Conservation (phyloP, 352 stramenopile species). For the Phytophthora syringae region DNA sequence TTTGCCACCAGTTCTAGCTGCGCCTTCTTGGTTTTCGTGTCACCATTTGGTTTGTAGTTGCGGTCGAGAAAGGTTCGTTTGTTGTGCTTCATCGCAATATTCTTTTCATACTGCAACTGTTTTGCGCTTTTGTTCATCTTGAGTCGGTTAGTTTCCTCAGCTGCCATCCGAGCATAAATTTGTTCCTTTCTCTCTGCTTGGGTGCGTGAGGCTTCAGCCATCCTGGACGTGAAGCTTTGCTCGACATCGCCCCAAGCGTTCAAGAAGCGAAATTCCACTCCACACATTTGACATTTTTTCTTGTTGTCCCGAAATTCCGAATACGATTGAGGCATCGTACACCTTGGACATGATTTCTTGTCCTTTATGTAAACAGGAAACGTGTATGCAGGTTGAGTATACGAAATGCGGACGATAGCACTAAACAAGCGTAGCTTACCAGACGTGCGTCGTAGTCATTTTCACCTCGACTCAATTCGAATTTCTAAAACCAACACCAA, state of each 20-base stretch:
- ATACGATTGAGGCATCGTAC: conserved; percentile 72
- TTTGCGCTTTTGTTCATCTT: conserved; percentile 55
- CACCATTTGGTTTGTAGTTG: conserved; percentile 57
- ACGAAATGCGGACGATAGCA: too few species aligned
- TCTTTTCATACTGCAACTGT: conserved; percentile 77
- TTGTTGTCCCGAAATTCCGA: conserved; percentile 89
- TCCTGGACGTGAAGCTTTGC: conserved; percentile 63
- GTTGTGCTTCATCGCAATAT: conserved; percentile 56
- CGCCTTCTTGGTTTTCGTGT: conserved; percentile 66
- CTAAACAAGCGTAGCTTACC: too few species aligned
- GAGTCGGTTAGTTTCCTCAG: conserved; percentile 40
- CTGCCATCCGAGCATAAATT: conserved; percentile 52
- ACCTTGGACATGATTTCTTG: conserved; percentile 84
- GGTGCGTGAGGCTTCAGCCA: conserved; percentile 48
- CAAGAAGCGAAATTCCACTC: conserved; percentile 71
- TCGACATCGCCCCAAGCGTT: conserved; percentile 83
- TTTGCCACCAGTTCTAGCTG: conserved; percentile 56
- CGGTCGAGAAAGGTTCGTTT: conserved; percentile 68
- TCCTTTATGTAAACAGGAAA: conserved; percentile 46
- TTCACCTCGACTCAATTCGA: conserved; percentile 74
- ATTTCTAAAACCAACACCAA: conserved; percentile 48
- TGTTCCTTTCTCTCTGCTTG: conserved; percentile 59
- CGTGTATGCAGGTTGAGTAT: too few species aligned
- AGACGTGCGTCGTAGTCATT: conserved; percentile 75
- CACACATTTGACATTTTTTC: conserved; percentile 83